A percentile compares a stretch with the other conserved stretches of the same genome.
phyloP scores from a whole-genome alignment of 306 rosid genomes.

The Vachellia collinsii region DNA sequence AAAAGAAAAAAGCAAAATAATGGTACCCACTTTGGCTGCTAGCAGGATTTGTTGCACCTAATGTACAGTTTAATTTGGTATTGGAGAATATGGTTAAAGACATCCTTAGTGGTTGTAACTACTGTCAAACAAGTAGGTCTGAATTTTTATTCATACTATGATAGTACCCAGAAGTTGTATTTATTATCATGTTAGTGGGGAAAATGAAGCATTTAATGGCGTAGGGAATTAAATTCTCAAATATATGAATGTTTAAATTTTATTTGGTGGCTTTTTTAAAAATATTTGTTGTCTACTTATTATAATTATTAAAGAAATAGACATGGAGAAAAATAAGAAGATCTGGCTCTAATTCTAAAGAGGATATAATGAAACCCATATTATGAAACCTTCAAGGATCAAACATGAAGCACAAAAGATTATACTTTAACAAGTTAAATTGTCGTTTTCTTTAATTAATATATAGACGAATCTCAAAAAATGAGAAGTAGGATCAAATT shows the following conservation, averaged over 20 bases:
- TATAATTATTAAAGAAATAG: not conserved
- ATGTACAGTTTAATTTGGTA: not conserved
- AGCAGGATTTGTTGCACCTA: constrained; percentile 12
- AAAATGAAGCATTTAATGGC: not conserved
- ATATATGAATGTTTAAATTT: not conserved
- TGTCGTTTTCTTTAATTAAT: too few relatives aligned
- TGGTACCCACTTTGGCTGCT: not conserved
- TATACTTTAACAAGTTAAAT: too few relatives aligned
- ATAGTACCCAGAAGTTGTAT: not conserved
- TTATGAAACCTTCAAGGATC: too few relatives aligned
- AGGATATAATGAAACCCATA: too few relatives aligned
- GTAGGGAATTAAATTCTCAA: not conserved
- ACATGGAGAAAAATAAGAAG: too few relatives aligned
- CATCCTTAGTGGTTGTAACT: not conserved
- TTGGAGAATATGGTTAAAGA: not conserved
- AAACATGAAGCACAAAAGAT: too few relatives aligned
- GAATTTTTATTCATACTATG: not conserved
- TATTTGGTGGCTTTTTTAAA: not conserved
- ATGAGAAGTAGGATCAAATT: too few relatives aligned
- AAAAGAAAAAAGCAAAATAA: too few relatives aligned
- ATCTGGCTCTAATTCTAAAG: too few relatives aligned
- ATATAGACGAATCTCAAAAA: too few relatives aligned
- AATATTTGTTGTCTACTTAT: too few relatives aligned
- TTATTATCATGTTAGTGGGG: not conserved
- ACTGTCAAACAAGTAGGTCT: not conserved